phyloP scores from a whole-genome alignment of 1,139 yeast species.

The Nakaseomyces delphensis region DNA sequence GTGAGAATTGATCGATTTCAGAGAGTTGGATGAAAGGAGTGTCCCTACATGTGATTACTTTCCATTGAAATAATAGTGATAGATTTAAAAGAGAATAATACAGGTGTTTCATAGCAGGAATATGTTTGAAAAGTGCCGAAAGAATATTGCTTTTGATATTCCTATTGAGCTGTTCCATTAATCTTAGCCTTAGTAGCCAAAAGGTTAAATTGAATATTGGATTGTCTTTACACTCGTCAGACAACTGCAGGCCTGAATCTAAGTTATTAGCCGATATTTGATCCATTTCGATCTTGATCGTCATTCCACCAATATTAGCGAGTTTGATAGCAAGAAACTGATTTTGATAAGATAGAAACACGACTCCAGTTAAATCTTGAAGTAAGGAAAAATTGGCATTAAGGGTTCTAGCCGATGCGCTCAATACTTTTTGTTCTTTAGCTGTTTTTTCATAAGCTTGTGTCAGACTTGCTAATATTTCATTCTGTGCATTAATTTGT shows the following conservation, averaged over 20 bases:
- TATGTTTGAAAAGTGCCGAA: neutral
- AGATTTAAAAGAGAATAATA: neutral
- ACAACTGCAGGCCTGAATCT: neutral
- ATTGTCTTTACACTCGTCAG: neutral
- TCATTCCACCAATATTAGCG: slow-evolving; percentile 1
- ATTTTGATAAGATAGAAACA: neutral
- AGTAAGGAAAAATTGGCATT: neutral
- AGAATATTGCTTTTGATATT: neutral
- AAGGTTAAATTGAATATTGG: neutral
- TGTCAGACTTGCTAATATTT: neutral
- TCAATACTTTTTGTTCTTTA: neutral
- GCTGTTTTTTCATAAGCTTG: neutral
- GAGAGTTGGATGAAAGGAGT: neutral
- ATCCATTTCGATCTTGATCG: neutral
- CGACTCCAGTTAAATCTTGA: neutral
- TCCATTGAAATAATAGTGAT: neutral
- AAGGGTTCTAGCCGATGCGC: neutral
- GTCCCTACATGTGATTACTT: neutral
- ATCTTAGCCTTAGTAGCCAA: neutral
- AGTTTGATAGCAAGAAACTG: neutral
- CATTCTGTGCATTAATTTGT: neutral
- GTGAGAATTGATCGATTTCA: neutral
- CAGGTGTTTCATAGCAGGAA: neutral
- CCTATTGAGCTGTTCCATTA: neutral
- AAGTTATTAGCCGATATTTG: neutral